Evolutionary conservation across 1,139 yeast genomes (phyloP), one percentile per base, ranked within the genome.

Genomic region (Geotrichum restrictum): DNA sequence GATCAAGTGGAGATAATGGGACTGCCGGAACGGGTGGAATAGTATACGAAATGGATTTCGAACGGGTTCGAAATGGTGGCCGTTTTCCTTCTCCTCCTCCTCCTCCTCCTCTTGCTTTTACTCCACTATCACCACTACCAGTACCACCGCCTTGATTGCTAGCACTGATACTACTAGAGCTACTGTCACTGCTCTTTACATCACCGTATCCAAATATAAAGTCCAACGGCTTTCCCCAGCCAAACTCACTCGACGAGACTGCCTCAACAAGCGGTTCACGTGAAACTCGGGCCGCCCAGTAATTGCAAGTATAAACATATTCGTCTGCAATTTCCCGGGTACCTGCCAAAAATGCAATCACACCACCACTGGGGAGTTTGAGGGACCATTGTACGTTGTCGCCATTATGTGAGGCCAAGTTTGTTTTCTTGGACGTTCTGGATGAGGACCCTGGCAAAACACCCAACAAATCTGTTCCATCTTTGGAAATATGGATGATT

Each of bases 251-350:
- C 44, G 86, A 85, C 1, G 89, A 79, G 11, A 87, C 80, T 55
- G 87, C 70, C 54, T 78, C 82, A 21, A 74, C 69, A 2, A 76
- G 67, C 1, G 96, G 96, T 31, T 86, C 83, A 14, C 89, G 85
- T 13, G 95, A 84, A 36, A 85, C 80, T 59, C 93, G 77, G 2
- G 94, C 85, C 1, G 95, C 88, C 96, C 96, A 88, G 67, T 87
- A 88, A 68, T 88, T 88, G 69, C 95, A 83, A 1, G 93, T 79
- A 60, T 84, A 80, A 33, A 86, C 80, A 65, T 81, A 88, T 63
- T 82, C 88, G 48, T 75, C 72, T 0, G 96, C 94, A 57, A 81
- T 78, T 59, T 82, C 86, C 43, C 72, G 68, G 14, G 88, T 82
- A 18, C 88, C 88, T 0, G 95, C 75, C 40, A 65, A 59, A 57